phyloP scores from a whole-genome alignment of 345 rosid species.

The Euclidium syriacum region DNA sequence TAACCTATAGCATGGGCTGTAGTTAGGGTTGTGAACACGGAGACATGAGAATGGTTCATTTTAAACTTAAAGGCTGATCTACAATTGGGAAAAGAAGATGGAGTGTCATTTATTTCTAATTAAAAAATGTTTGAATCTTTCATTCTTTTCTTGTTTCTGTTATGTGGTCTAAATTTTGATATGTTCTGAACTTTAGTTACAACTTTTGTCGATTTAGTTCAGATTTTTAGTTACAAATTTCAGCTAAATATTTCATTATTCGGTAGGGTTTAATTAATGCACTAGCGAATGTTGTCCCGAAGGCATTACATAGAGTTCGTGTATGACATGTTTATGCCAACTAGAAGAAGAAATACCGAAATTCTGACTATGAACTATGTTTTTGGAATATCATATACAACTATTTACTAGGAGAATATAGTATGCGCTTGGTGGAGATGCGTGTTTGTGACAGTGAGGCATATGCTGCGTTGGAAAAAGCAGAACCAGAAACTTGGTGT shows the following conservation, averaged over 20 bases:
- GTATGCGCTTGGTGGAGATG: background rate
- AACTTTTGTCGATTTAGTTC: background rate
- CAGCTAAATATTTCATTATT: too few species aligned
- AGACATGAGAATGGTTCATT: background rate
- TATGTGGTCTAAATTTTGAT: too few species aligned
- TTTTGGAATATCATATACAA: background rate
- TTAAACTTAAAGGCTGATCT: background rate
- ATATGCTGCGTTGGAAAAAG: background rate
- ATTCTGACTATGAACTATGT: background rate
- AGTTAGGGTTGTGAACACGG: background rate
- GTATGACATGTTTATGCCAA: background rate
- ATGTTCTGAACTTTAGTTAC: too few species aligned
- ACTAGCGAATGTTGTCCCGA: background rate
- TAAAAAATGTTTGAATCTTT: background rate
- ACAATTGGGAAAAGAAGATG: background rate
- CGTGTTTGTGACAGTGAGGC: background rate
- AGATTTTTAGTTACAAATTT: too few species aligned
- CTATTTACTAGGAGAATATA: background rate
- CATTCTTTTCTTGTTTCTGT: too few species aligned
- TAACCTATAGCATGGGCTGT: background rate
- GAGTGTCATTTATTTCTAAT: background rate
- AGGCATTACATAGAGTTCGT: background rate
- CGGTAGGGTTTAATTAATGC: background rate
- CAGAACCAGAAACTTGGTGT: background rate
- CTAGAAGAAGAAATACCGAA: background rate